Base-by-base conservation (phyloP, 352 stramenopile species). In the Phytophthora brassicae region DNA sequence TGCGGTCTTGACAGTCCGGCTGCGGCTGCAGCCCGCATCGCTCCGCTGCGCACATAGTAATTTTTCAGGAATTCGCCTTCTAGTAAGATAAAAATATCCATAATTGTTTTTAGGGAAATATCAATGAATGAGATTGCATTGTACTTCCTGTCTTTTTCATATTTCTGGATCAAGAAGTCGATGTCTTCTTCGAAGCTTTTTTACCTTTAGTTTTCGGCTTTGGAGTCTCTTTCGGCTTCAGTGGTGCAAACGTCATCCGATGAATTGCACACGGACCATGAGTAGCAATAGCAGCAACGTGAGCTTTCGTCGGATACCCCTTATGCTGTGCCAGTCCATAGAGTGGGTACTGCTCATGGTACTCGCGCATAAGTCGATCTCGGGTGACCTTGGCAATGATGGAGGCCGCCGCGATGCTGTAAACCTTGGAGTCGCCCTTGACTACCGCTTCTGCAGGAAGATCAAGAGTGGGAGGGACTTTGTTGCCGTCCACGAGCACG, bases 331-430 rank as follows among this genome's bases (percentile, higher is more conserved):
- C 86, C 24, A 99, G 84, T 51, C 91, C 84, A 69, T 98, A 99
- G 43, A 88, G 60, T 23, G 97, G 97, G 77, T 94, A 99, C 58
- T 96, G 63, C 38, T 69, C 68, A 65, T 98, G 83, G 66, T 98
- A 97, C 45, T 89, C 80, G 48, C 95, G 70, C 97, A 99, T 99
- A 38, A 99, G 64, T n/a, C 95, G 80, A 77, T 99, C 97, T 45
- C 97, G 81, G 19, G 94, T 98, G 14, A 99, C 97, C 70, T 99
- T 99, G 44, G 97, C 97, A 41, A 99, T 88, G 59, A 99, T 97
- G 31, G 89, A 98, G n/a, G 97, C 97, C 14, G 97, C 97, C 1
- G 94, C 97, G 60, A 99, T 99, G 51, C 77, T 86, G 74, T 95
- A 99, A 43, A 99, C 92, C 61, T 92, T 96, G 20, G 72, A 79